Conservation (phyloP, 2,329 filamentous ascomycete genomes). For the Ophiocordyceps sinensis region DNA sequence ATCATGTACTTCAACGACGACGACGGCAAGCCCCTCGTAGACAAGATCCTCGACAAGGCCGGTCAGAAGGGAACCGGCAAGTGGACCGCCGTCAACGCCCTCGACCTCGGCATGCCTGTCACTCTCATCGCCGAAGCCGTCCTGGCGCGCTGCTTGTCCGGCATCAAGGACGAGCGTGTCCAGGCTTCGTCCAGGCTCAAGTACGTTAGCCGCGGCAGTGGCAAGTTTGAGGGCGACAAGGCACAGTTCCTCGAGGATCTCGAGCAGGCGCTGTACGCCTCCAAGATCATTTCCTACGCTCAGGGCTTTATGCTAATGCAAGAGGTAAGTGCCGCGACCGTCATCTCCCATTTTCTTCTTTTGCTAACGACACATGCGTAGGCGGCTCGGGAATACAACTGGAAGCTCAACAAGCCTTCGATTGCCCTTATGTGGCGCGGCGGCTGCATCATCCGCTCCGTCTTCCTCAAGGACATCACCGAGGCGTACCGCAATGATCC, state of each 20-base stretch:
- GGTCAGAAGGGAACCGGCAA: conserved; percentile 99
- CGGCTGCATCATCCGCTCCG: conserved; percentile 98
- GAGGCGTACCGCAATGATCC: conserved; percentile 88
- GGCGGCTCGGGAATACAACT: conserved; percentile 89
- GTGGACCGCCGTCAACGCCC: conserved; percentile 98
- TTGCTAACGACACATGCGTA: conserved; percentile 17
- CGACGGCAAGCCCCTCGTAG: conserved; percentile 76
- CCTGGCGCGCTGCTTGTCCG: conserved; percentile 84
- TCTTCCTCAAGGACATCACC: conserved; percentile 99
- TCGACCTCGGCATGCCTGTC: conserved; percentile 96
- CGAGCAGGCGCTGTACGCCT: conserved; percentile 96
- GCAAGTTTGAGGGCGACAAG: conserved; percentile 76
- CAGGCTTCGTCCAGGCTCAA: conserved; percentile 67
- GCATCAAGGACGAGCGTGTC: conserved; percentile 83
- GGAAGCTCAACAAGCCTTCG: conserved; percentile 99
- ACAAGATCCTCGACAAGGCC: conserved; percentile 98
- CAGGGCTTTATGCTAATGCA: conserved; percentile 99
- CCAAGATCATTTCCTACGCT: conserved; percentile 99
- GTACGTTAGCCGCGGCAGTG: conserved; percentile 54
- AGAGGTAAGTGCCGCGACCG: conserved; percentile 45
- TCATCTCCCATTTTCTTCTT: neutral
- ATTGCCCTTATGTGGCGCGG: conserved; percentile 99
- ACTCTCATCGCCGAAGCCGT: conserved; percentile 96
- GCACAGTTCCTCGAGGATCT: conserved; percentile 90
- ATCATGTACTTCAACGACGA: conserved; percentile 98